These are phyloP conservation scores for Yarrowia phangngaensis DNA, from an alignment of 805 yeast genomes.

Conservation along the genomic window DNA sequence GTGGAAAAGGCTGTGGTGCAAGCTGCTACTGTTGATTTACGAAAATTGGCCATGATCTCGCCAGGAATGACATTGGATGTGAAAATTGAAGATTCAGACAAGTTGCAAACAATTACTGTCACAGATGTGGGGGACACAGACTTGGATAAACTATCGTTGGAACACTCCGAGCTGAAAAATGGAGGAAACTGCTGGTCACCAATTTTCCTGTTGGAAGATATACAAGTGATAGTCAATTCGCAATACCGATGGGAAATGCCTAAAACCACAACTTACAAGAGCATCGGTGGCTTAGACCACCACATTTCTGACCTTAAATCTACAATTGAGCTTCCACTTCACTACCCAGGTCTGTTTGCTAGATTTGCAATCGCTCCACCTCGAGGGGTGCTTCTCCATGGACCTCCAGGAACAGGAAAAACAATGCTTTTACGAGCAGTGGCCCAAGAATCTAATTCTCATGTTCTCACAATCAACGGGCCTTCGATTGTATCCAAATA, in stretches of 20 bases:
- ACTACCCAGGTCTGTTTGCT: constrained; percentile 68
- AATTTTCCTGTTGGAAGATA: constrained; percentile 40
- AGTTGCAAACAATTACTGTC: constrained; percentile 42
- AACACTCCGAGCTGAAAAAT: constrained; percentile 30
- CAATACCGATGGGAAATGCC: constrained; percentile 29
- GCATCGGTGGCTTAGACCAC: constrained; percentile 72
- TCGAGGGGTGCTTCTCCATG: constrained; percentile 86
- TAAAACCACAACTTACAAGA: constrained; percentile 42
- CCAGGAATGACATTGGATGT: constrained; percentile 44
- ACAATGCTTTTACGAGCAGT: constrained; percentile 81
- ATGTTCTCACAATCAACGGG: constrained; percentile 79
- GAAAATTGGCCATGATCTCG: constrained; percentile 37
- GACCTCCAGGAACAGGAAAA: constrained; percentile 97
- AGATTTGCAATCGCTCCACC: constrained; percentile 91
- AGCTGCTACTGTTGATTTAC: constrained; percentile 40
- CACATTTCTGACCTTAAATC: constrained; percentile 61
- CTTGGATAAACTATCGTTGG: constrained; percentile 41
- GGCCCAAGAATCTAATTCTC: constrained; percentile 73
- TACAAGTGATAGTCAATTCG: constrained; percentile 23
- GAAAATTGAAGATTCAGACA: constrained; percentile 42
- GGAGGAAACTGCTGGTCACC: constrained; percentile 45
- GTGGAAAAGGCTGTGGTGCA: constrained; percentile 28
- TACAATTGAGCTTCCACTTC: constrained; percentile 75
- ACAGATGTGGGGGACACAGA: constrained; percentile 49
- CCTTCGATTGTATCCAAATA: constrained; percentile 91